Percentiles rank a stretch among this genome's conserved stretches.
These are phyloP conservation scores for Aspergillus luchuensis DNA, from an alignment of 2,329 filamentous ascomycete species.

Conservation along the genomic window DNA sequence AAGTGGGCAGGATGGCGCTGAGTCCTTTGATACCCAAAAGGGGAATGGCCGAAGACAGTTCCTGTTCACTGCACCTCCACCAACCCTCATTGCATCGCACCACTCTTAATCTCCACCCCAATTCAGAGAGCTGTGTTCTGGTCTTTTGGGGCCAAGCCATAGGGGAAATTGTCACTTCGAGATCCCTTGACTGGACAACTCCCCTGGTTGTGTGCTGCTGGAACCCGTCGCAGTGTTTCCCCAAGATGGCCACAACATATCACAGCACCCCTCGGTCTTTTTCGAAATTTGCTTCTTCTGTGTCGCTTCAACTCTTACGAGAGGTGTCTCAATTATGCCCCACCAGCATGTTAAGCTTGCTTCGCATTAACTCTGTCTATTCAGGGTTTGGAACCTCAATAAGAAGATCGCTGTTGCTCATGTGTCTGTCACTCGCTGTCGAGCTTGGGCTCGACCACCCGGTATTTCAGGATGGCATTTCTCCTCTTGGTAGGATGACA, in stretches of 20 bases:
- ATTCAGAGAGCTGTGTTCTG: neutral
- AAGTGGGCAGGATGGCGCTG: neutral
- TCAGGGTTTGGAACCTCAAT: neutral
- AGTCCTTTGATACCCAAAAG: conserved; percentile 31
- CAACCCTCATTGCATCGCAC: neutral
- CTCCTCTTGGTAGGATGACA: conserved; percentile 14
- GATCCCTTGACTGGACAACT: neutral
- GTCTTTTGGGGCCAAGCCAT: neutral
- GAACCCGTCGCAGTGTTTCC: neutral
- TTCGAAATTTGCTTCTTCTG: neutral
- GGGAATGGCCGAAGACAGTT: conserved; percentile 13
- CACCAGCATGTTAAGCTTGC: neutral
- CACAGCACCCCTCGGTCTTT: conserved; percentile 7
- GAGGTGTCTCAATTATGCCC: conserved; percentile 1
- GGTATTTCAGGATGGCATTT: neutral
- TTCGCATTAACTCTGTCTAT: neutral
- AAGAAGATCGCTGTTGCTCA: conserved; percentile 12
- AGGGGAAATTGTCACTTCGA: neutral
- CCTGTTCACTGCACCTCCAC: neutral
- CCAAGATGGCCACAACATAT: neutral
- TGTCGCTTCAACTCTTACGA: neutral
- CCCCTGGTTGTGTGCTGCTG: neutral
- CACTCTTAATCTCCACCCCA: neutral
- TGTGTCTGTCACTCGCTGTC: conserved; percentile 15
- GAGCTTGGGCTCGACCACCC: neutral